Conservation (phyloP, 306 rosid genomes). For the Oxytropis ochrocephala region DNA sequence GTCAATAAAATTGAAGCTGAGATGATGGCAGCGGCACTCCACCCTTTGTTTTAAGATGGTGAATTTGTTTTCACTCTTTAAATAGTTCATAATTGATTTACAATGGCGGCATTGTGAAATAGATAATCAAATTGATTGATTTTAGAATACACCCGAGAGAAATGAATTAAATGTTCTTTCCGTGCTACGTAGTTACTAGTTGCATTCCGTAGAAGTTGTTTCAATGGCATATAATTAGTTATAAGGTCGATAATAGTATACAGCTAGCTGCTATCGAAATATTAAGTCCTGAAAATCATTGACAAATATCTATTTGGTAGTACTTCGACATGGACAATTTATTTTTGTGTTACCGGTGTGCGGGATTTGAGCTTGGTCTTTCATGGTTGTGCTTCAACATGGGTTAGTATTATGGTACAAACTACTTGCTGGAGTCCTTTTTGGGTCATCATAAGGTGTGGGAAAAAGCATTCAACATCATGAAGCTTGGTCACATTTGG, state of each 20-base stretch:
- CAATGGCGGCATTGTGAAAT: neutral
- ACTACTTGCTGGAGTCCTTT: neutral
- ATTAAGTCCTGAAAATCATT: neutral
- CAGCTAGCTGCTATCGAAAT: neutral
- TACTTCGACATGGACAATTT: neutral
- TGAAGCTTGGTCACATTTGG: neutral
- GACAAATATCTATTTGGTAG: neutral
- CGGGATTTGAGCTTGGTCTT: neutral
- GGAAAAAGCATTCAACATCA: neutral
- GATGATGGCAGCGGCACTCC: neutral
- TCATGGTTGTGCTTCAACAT: conserved; percentile 2
- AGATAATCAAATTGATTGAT: neutral
- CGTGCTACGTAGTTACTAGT: neutral
- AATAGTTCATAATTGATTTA: neutral
- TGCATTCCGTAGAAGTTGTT: conserved; percentile 9
- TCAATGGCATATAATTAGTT: neutral
- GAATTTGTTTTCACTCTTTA: neutral
- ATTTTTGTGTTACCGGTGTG: neutral
- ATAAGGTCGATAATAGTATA: neutral
- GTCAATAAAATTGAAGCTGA: neutral
- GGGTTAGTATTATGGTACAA: neutral
- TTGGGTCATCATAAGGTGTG: neutral
- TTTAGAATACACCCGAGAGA: neutral
- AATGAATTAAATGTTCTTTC: neutral
- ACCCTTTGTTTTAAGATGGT: neutral